Evolutionary conservation across 2,329 filamentous ascomycete species (phyloP).

Genomic region (Curvularia eragrostidis): DNA sequence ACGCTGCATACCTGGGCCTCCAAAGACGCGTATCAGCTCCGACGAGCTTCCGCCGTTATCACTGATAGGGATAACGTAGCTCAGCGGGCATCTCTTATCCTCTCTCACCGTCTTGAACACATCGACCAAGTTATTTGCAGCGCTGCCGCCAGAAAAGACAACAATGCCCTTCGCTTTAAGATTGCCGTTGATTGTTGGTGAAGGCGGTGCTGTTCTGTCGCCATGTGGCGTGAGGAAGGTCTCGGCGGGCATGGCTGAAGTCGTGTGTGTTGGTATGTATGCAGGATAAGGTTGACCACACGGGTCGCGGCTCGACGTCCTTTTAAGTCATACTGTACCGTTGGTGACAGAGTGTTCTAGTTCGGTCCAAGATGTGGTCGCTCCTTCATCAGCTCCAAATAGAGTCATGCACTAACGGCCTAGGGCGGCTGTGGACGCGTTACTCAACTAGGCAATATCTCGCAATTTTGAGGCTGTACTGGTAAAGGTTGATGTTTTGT

Average conservation of each 20-base stretch:
- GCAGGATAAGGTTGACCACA: constrained; percentile 18
- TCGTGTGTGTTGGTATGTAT: background rate
- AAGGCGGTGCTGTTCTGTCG: constrained; percentile 23
- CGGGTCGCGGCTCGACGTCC: constrained; percentile 16
- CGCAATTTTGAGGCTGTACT: constrained; percentile 24
- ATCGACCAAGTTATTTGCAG: constrained; percentile 93
- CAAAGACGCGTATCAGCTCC: constrained; percentile 92
- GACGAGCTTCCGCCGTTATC: constrained; percentile 96
- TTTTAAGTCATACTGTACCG: constrained; percentile 27
- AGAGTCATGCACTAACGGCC: constrained; percentile 39
- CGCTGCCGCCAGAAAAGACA: constrained; percentile 90
- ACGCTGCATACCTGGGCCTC: constrained; percentile 74
- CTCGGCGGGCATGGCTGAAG: constrained; percentile 30
- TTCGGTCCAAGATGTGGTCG: constrained; percentile 15
- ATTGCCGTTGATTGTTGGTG: constrained; percentile 31
- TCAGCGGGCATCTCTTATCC: constrained; percentile 71
- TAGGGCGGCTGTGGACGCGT: constrained; percentile 20
- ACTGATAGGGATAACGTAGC: constrained; percentile 91
- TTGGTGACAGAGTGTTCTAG: constrained; percentile 31
- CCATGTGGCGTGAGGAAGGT: constrained; percentile 24
- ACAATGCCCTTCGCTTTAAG: constrained; percentile 66
- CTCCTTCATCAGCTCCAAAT: constrained; percentile 23
- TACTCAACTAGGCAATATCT: constrained; percentile 37
- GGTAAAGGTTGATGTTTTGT: background rate
- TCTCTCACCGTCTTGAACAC: constrained; percentile 72